These are phyloP conservation scores for Pichia manshurica DNA, from an alignment of 805 yeast genomes.

Conservation along the genomic window DNA sequence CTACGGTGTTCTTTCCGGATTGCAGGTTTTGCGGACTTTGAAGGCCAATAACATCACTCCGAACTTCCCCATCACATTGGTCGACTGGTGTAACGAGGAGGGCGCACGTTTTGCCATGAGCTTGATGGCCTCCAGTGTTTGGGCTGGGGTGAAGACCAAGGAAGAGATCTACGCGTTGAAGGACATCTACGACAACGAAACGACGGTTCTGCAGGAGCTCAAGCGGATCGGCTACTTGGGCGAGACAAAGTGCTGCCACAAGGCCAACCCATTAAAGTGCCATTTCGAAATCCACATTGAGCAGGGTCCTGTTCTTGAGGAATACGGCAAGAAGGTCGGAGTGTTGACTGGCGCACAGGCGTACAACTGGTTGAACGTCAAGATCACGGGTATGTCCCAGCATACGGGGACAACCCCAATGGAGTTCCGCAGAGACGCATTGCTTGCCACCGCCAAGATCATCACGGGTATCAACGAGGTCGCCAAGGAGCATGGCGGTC, in stretches of 20 bases:
- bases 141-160: conserved; percentile 48
- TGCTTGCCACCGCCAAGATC: conserved; percentile 53
- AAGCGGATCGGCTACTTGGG: conserved; percentile 62
- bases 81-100: conserved; percentile 74
- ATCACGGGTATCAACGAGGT: conserved; percentile 50
- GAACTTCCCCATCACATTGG: conserved; percentile 58
- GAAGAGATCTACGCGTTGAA: conserved; percentile 46
- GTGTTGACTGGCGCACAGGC: conserved; percentile 65
- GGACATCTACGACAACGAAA: conserved; percentile 48
- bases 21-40: conserved; percentile 61
- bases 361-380: conserved; percentile 53
- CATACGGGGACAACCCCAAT: conserved; percentile 76
- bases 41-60: conserved; percentile 54
- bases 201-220: conserved; percentile 49
- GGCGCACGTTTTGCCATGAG: conserved; percentile 73
- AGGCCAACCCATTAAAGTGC: conserved; percentile 51
- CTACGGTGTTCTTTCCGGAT: conserved; percentile 59
- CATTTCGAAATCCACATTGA: conserved; percentile 75
- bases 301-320: conserved; percentile 69
- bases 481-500: conserved; percentile 46
- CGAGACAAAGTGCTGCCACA: conserved; percentile 39
- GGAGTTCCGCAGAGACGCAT: conserved; percentile 53
- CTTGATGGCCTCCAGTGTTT: conserved; percentile 61
- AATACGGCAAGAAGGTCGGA: conserved; percentile 51
- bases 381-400: conserved; percentile 57